Percentiles rank a stretch among this genome's conserved stretches.
phyloP scores from a whole-genome alignment of 441 rosid species.

The Breynia disticha region DNA sequence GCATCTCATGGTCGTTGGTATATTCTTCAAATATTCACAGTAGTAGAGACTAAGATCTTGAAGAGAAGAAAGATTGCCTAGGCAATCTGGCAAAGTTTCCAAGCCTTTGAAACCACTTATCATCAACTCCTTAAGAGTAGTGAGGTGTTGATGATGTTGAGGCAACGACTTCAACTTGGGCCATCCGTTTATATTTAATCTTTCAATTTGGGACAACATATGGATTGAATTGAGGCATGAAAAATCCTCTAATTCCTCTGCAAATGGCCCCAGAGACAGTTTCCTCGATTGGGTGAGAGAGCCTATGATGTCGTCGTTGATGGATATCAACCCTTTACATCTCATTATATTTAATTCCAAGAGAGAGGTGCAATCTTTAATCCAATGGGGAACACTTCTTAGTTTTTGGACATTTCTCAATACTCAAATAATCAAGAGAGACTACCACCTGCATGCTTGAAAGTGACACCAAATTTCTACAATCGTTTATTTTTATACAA shows the following conservation, averaged over 20 bases:
- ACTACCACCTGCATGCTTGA: too few species aligned
- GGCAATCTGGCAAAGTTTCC: slow-evolving; percentile 18
- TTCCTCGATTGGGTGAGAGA: slow-evolving; percentile 12
- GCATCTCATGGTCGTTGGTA: slow-evolving; percentile 6
- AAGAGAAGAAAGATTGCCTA: slow-evolving; percentile 20
- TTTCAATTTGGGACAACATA: slow-evolving; percentile 9
- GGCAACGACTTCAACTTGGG: slow-evolving; percentile 14
- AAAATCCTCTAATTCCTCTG: slow-evolving; percentile 13
- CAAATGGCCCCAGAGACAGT: slow-evolving; percentile 9
- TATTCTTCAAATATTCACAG: slow-evolving; percentile 8
- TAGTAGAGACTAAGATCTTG: neutral
- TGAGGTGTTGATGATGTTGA: slow-evolving; percentile 18
- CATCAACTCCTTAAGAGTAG: slow-evolving; percentile 5
- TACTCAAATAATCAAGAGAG: too few species aligned
- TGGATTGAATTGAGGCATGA: slow-evolving; percentile 11
- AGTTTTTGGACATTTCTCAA: too few species aligned
- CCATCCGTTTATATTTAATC: slow-evolving; percentile 6
- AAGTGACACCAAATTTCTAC: neutral
- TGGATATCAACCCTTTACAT: neutral
- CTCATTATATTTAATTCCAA: too few species aligned
- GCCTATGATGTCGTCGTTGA: neutral
- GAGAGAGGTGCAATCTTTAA: neutral
- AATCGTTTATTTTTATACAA: neutral
- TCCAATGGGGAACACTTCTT: too few species aligned
- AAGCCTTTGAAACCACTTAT: slow-evolving; percentile 4